Percentiles rank a stretch among this genome's conserved stretches.
These are phyloP conservation scores for Teunomyces aglyptinius DNA, from an alignment of 805 yeast species.

Conservation along the genomic window DNA sequence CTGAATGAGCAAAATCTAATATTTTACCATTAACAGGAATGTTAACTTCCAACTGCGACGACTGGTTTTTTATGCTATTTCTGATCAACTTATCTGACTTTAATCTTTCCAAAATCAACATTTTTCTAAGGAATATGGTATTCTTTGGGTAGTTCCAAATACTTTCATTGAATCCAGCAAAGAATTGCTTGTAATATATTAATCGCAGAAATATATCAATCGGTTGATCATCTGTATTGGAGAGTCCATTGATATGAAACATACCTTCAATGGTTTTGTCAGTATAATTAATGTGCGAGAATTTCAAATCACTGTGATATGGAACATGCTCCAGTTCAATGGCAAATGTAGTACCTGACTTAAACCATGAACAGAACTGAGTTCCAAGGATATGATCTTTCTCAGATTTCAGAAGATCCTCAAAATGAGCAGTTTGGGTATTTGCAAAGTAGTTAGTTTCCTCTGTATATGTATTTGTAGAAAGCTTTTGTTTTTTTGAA, in stretches of 20 bases:
- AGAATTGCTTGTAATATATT: slow-evolving; percentile 3
- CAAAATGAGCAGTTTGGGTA: neutral
- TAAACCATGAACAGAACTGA: slow-evolving; percentile 19
- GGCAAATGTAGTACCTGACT: slow-evolving; percentile 22
- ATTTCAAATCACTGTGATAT: slow-evolving; percentile 13
- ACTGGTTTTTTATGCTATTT: neutral
- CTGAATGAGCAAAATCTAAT: slow-evolving; percentile 36
- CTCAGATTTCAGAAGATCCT: slow-evolving; percentile 2
- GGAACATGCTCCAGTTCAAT: slow-evolving; percentile 5
- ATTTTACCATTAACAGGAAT: slow-evolving; percentile 25
- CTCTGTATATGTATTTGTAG: neutral
- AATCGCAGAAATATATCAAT: slow-evolving; percentile 1
- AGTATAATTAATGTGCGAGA: slow-evolving; percentile 21
- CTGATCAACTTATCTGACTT: slow-evolving; percentile 3
- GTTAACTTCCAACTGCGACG: slow-evolving; percentile 7
- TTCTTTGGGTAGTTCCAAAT: slow-evolving; percentile 4
- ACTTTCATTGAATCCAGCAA: slow-evolving; percentile 12
- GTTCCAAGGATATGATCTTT: slow-evolving; percentile 16
- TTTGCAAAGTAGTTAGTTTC: neutral
- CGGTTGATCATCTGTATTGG: neutral
- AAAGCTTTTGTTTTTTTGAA: neutral
- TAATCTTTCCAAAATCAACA: slow-evolving; percentile 7
- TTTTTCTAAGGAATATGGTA: slow-evolving; percentile 1
- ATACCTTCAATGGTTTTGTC: slow-evolving; percentile 17
- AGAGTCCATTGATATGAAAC: slow-evolving; percentile 10